A percentile compares a stretch with the other conserved stretches of the same genome.
Conservation (phyloP, 2,329 filamentous ascomycete species). For the Epichloe gansuensis region DNA sequence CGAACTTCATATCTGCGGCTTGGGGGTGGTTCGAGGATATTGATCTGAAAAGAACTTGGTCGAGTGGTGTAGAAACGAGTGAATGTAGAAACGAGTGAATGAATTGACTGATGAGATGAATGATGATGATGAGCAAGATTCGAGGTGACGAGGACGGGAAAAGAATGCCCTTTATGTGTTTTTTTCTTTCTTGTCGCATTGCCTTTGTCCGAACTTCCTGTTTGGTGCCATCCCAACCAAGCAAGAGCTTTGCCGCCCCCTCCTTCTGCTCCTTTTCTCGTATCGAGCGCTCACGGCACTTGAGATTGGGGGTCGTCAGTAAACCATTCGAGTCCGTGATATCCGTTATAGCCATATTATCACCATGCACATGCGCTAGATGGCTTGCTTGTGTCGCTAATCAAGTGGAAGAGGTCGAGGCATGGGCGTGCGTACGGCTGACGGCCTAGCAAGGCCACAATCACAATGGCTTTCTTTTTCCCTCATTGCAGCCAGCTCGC, state of each 20-base stretch:
- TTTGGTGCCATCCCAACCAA: too few species aligned
- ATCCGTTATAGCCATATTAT: neutral
- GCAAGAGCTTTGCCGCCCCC: too few species aligned
- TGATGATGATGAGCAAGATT: neutral
- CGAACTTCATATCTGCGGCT: constrained; percentile 2
- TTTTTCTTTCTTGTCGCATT: too few species aligned
- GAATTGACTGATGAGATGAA: neutral
- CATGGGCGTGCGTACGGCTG: neutral
- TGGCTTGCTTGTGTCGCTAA: neutral
- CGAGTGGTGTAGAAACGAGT: neutral
- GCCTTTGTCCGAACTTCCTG: too few species aligned
- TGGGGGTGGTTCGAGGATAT: neutral
- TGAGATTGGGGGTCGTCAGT: too few species aligned
- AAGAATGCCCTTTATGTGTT: neutral
- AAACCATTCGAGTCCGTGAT: neutral
- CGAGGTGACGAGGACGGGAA: neutral
- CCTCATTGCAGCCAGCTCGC: neutral
- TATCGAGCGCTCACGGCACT: too few species aligned
- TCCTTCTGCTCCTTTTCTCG: too few species aligned
- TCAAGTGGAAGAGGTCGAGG: neutral
- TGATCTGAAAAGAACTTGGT: neutral
- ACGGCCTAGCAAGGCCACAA: neutral
- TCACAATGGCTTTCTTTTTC: neutral
- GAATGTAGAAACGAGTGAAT: neutral
- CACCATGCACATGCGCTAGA: neutral